phyloP scores from a whole-genome alignment of 2,329 filamentous ascomycete species.

The Microdochium bolleyi region DNA sequence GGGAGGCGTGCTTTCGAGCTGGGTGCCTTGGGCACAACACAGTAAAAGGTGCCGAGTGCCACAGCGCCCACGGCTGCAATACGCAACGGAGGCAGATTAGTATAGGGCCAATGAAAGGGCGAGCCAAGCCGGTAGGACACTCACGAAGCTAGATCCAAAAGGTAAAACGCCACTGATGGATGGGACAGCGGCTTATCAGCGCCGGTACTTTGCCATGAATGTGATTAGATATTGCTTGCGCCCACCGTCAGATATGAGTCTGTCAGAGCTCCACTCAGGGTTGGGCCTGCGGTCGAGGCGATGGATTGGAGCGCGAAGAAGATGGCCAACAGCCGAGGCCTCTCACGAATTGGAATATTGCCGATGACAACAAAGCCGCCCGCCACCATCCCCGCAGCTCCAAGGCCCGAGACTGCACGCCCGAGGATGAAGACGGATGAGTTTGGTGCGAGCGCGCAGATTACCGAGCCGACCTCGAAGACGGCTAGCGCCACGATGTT shows the following conservation, averaged over 20 bases:
- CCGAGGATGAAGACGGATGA: conserved; percentile 46
- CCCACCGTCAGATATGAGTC: neutral
- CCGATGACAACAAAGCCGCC: conserved; percentile 43
- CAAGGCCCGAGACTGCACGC: conserved; percentile 44
- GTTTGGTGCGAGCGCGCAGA: conserved; percentile 40
- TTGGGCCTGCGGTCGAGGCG: neutral
- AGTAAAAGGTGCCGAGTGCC: neutral
- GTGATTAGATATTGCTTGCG: neutral
- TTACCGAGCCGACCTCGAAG: conserved; percentile 47
- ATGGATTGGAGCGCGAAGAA: neutral
- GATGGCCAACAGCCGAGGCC: neutral
- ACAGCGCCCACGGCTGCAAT: neutral
- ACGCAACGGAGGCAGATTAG: neutral
- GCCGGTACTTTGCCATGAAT: neutral
- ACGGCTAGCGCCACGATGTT: conserved; percentile 11
- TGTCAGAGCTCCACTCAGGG: neutral
- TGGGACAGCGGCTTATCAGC: neutral
- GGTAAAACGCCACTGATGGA: neutral
- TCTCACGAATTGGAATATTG: conserved; percentile 10
- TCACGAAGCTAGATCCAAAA: neutral
- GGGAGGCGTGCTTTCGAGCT: neutral
- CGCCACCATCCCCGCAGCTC: conserved; percentile 40
- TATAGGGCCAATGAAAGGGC: neutral
- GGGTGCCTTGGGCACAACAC: neutral
- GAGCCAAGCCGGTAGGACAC: neutral